Base-by-base conservation (phyloP, 768 basidiomycete genomes). In the Serendipita sp. region DNA sequence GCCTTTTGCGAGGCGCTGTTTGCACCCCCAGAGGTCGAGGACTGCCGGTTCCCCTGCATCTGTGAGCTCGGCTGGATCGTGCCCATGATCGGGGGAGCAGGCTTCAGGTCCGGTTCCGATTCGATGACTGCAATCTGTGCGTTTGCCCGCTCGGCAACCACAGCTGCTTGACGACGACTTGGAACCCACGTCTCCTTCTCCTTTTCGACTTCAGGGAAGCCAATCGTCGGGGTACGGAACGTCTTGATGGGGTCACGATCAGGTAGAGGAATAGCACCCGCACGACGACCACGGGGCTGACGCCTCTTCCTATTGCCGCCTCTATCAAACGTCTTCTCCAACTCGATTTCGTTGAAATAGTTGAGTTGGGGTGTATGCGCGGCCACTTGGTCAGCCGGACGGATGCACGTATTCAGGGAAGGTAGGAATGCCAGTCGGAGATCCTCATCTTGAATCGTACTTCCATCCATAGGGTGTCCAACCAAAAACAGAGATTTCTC, bases 221-320 rank as follows among this genome's bases (percentile, higher is more conserved):
- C 88, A 62, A 89, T 82, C 4, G 86, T 88, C 5, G 90, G 86
- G 0, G 94, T 94, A 38, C 96, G 85, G 73, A 86, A 88, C 3
- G 96, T 98, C 72, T 90, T 80, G 70, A 88, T 81, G 1, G 91
- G 87, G 64, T 99, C 95, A 45, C 95, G 84, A 70, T 99, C 96
- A 0, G 96, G 94, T 26, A 98, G 75, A 2, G 82, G 82, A 63
- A 92, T 78, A 14, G 91, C 90, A 44, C 75, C 28, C 20, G 61
- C 64, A 50, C 33, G 42, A 31, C 88, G 77, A 2, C 86, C 85
- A 38, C 96, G 82, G 1, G 88, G 83, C 69, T 91, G 88, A 50
- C 90, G 77, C 65, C 92, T 84, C 70, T 86, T 87, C 26, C 76
- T 68, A 67, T 82, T 88, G 67, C 87, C 78, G 67, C 97, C 93